Evolutionary conservation across 2,329 filamentous ascomycete genomes (phyloP), one percentile per base, ranked within the genome.

Genomic region (Graphium sp.): DNA sequence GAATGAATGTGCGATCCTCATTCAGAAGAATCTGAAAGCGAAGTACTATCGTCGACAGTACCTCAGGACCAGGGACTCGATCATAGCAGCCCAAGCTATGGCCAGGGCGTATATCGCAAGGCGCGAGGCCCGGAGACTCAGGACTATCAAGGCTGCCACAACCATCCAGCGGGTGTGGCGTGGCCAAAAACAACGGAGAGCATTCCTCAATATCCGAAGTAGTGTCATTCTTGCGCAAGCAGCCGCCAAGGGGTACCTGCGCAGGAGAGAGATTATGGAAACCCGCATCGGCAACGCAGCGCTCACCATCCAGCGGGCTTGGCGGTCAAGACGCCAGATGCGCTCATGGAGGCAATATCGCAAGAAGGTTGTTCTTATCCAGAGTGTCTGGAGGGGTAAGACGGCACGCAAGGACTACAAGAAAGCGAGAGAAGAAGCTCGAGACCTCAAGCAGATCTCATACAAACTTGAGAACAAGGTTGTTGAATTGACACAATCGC

Each of bases 401-500:
- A 48, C 55, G 37, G 87, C 89, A 31, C 74, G 89, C 39, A 71
- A 66, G 39, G 74, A 71, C 27, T 98, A 98, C 65, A 95, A 93
- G 70, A 73, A 62, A 41, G 59, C 92, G 35, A 82, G 89, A 40
- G 85, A 94, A 54, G 89, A 98, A 55, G 89, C 89, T 39, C 80
- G 89, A 47, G 91, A 98, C 60, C 70, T 98, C 50, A 95, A 95
- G 65, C 87, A 95, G 55, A 98, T 98, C 41, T 95, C 89, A 3
- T 98, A 98, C 65, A 95, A 93, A 62, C 62, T 98, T 43, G 89
- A 98, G 54, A 95, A 98, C 67, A 98, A 98, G 72, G 89, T 98
- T 37, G 83, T 98, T 37, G 89, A 98, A 58, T 68, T 98, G 45
- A 98, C 89, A 2, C 89, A 98, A 52, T 82, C 78, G 28, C 57